phyloP scores from a whole-genome alignment of 2,329 filamentous ascomycete genomes.

The Sphaerulina musiva region DNA sequence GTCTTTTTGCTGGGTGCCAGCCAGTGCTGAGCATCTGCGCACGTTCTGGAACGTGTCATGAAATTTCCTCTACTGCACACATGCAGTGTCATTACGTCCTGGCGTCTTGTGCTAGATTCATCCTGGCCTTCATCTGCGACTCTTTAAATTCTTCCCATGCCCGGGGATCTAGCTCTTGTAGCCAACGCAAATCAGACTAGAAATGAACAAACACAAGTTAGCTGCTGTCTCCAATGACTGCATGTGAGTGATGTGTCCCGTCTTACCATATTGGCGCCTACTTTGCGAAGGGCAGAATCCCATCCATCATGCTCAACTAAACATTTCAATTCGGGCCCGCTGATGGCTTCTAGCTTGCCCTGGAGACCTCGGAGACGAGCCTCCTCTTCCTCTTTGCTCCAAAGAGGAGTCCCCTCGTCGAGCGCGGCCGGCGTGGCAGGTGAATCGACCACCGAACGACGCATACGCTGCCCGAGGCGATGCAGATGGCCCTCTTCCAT shows the following conservation, averaged over 20 bases:
- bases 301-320: constrained; percentile 54
- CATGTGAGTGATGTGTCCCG: no score
- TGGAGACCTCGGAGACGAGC: constrained; percentile 36
- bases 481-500: constrained; percentile 66
- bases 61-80: not conserved
- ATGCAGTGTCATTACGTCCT: not conserved
- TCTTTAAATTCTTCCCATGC: constrained; percentile 34
- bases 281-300: constrained; percentile 56
- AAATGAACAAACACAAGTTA: no score
- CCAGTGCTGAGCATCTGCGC: not conserved
- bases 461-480: constrained; percentile 60
- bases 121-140: constrained; percentile 32
- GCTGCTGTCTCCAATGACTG: no score
- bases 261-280: constrained; percentile 55
- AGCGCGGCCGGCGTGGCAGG: constrained; percentile 24
- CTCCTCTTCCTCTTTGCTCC: constrained; percentile 30
- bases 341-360: constrained; percentile 47
- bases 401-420: constrained; percentile 26
- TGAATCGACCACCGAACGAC: constrained; percentile 55
- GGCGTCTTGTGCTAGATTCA: constrained; percentile 24
- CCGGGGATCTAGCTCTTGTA: constrained; percentile 43
- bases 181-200: constrained; percentile 50
- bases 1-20: no score
- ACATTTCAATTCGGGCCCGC: constrained; percentile 55
- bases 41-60: not conserved